Evolutionary conservation across 2,329 filamentous ascomycete genomes (phyloP).

Genomic region (Lecanosticta acicola): DNA sequence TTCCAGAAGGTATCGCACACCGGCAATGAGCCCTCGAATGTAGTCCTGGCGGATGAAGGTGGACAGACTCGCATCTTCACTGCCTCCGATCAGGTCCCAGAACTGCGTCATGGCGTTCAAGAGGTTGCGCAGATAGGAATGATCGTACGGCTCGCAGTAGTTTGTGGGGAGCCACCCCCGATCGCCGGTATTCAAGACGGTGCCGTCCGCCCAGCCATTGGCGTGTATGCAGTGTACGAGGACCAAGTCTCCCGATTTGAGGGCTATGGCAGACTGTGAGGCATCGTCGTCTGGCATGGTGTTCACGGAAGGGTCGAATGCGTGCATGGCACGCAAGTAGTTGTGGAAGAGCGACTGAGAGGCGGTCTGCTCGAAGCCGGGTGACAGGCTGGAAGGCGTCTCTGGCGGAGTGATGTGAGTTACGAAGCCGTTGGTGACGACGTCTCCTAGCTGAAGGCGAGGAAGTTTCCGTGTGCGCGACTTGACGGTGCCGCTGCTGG

Average conservation of each 20-base stretch:
- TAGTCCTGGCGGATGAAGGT: slow-evolving; percentile 89
- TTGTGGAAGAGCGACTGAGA: slow-evolving; percentile 72
- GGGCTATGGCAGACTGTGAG: slow-evolving; percentile 65
- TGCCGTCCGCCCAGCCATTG: slow-evolving; percentile 98
- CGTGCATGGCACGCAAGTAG: slow-evolving; percentile 89
- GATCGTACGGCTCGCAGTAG: slow-evolving; percentile 93
- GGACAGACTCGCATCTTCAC: slow-evolving; percentile 60
- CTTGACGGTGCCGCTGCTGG: slow-evolving; percentile 4
- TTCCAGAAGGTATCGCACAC: slow-evolving; percentile 84
- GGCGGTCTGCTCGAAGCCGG: slow-evolving; percentile 7
- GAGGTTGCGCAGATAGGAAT: slow-evolving; percentile 76
- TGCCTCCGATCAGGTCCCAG: slow-evolving; percentile 77
- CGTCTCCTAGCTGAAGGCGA: slow-evolving; percentile 6
- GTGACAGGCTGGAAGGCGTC: slow-evolving; percentile 16
- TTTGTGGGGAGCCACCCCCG: slow-evolving; percentile 96
- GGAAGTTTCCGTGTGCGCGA: slow-evolving; percentile 1
- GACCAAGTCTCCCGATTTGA: slow-evolving; percentile 87
- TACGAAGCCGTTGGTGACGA: slow-evolving; percentile 19
- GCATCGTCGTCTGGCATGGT: slow-evolving; percentile 54
- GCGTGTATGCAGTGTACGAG: slow-evolving; percentile 94
- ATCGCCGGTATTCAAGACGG: slow-evolving; percentile 74
- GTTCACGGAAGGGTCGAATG: slow-evolving; percentile 74
- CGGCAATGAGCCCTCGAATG: slow-evolving; percentile 88
- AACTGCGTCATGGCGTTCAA: slow-evolving; percentile 83
- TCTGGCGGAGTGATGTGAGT: slow-evolving; percentile 18